These are phyloP conservation scores for Teratosphaeria zuluensis DNA, from an alignment of 2,329 filamentous ascomycete species.

Conservation along the genomic window DNA sequence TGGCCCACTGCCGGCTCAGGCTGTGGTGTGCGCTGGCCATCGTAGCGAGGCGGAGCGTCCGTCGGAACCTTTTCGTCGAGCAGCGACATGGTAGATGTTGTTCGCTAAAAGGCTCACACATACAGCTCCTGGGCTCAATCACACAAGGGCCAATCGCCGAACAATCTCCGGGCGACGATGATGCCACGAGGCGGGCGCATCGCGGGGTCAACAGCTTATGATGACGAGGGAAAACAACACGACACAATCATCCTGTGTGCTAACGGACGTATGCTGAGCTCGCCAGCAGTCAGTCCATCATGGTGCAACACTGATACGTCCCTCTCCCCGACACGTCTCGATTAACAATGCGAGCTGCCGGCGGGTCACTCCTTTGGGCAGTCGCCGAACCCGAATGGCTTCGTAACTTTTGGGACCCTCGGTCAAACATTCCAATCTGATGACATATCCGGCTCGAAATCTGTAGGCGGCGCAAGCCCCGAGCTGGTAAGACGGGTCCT, in stretches of 20 bases:
- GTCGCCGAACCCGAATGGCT: not conserved
- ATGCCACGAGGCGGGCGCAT: no score
- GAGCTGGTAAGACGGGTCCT: not conserved
- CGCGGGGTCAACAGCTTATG: no score
- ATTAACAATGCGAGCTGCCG: not conserved
- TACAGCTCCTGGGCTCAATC: not conserved
- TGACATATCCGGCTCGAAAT: not conserved
- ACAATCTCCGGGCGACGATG: not conserved
- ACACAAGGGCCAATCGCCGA: no score
- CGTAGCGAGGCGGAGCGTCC: constrained; percentile 37
- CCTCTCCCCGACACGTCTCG: not conserved
- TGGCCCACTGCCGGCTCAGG: not conserved
- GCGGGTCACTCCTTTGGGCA: not conserved
- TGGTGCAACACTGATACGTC: not conserved
- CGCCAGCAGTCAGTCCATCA: not conserved
- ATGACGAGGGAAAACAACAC: no score
- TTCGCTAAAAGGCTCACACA: not conserved
- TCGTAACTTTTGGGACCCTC: not conserved
- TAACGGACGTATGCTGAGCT: not conserved
- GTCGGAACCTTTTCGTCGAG: constrained; percentile 26
- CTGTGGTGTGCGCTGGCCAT: constrained; percentile 18
- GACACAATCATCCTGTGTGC: no score
- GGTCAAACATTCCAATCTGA: not conserved
- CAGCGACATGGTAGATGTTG: constrained; percentile 4
- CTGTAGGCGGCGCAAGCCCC: not conserved